These are phyloP conservation scores for Pseudopithomyces chartarum DNA, from an alignment of 2,329 filamentous ascomycete species.

Conservation along the genomic window DNA sequence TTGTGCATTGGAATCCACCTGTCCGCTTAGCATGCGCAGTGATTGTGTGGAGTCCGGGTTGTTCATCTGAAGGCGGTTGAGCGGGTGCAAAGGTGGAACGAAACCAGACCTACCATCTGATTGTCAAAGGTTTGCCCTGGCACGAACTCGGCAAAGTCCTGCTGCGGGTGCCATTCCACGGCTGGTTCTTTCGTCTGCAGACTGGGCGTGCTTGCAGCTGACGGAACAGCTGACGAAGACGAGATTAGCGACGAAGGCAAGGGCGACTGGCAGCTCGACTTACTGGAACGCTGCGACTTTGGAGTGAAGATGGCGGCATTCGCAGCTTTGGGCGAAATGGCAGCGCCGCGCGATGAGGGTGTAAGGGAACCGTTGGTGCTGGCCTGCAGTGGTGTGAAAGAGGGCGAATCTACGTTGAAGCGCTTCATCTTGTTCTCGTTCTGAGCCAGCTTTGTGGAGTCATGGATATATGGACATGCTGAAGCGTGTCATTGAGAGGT, in stretches of 20 bases:
- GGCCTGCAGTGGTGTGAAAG: slow-evolving; percentile 77
- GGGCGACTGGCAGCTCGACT: slow-evolving; percentile 19
- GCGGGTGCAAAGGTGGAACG: not conserved
- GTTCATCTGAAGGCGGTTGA: not conserved
- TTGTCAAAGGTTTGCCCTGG: slow-evolving; percentile 58
- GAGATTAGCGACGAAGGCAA: slow-evolving; percentile 18
- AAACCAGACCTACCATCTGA: slow-evolving; percentile 52
- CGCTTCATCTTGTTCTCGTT: slow-evolving; percentile 68
- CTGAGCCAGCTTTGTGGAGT: slow-evolving; percentile 67
- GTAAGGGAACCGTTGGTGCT: slow-evolving; percentile 53
- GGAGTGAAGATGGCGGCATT: slow-evolving; percentile 86
- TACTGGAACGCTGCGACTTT: slow-evolving; percentile 56
- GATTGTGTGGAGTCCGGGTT: not conserved
- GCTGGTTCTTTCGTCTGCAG: slow-evolving; percentile 53
- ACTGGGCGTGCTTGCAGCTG: slow-evolving; percentile 50
- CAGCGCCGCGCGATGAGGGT: slow-evolving; percentile 66
- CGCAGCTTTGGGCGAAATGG: slow-evolving; percentile 88
- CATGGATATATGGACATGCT: slow-evolving; percentile 84
- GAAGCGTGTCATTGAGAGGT: slow-evolving; percentile 24
- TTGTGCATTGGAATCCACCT: slow-evolving; percentile 42
- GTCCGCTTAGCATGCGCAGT: slow-evolving; percentile 1
- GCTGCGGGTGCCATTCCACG: slow-evolving; percentile 55
- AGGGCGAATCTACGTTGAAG: slow-evolving; percentile 93
- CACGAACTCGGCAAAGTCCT: slow-evolving; percentile 58
- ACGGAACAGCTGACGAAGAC: not conserved